Conservation (phyloP, 1,139 yeast genomes). For the Yamadazyma spencermartinsiae region DNA sequence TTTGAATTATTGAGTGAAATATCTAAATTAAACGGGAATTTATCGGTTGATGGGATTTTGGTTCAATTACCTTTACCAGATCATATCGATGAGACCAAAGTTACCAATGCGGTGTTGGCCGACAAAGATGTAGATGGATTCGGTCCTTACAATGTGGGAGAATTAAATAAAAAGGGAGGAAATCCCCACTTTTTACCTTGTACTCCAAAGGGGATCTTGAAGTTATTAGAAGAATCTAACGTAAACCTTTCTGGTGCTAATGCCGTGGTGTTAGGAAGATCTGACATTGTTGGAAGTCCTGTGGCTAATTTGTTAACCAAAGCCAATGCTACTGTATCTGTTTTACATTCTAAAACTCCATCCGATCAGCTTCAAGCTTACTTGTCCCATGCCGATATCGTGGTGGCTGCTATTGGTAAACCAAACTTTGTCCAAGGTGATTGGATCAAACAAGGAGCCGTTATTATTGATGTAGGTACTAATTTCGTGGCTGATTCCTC, state of each 20-base stretch:
- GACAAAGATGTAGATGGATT: conserved; percentile 96
- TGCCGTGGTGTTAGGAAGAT: conserved; percentile 95
- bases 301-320: conserved; percentile 79
- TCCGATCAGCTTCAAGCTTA: conserved; percentile 54
- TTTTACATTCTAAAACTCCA: conserved; percentile 73
- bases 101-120: conserved; percentile 75
- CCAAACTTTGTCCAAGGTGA: conserved; percentile 83
- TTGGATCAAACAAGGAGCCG: conserved; percentile 83
- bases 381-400: conserved; percentile 79
- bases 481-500: conserved; percentile 78
- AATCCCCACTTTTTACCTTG: conserved; percentile 86
- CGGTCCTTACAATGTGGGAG: conserved; percentile 88
- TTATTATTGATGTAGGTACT: conserved; percentile 95
- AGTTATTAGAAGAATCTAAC: conserved; percentile 62
- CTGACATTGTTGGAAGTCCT: conserved; percentile 96
- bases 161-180: conserved; percentile 87
- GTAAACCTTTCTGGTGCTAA: conserved; percentile 70
- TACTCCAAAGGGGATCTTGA: conserved; percentile 94
- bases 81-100: conserved; percentile 73
- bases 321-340: conserved; percentile 84
- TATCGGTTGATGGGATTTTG: conserved; percentile 79
- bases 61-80: conserved; percentile 90
- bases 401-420: conserved; percentile 88
- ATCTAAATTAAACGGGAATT: conserved; percentile 62
- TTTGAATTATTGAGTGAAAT: conserved; percentile 61